Evolutionary conservation across 2,329 filamentous ascomycete genomes (phyloP).

Genomic region (Paraphaeosphaeria sporulosa): DNA sequence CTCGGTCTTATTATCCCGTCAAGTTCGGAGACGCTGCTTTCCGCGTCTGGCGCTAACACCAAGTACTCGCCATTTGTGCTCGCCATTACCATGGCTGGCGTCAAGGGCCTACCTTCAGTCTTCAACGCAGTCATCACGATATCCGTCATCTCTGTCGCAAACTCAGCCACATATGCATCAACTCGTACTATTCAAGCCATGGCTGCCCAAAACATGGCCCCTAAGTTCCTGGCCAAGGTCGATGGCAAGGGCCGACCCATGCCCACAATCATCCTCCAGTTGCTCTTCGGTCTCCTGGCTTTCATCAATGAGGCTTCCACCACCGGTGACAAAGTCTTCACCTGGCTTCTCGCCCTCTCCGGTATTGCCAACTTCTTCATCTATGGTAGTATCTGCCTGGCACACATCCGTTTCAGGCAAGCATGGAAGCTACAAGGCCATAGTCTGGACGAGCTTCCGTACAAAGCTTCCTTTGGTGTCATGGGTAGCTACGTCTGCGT

Average conservation of each 20-base stretch:
- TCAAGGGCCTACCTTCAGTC: slow-evolving; percentile 66
- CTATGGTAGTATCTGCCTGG: slow-evolving; percentile 82
- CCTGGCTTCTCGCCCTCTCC: slow-evolving; percentile 79
- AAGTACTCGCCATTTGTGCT: slow-evolving; percentile 70
- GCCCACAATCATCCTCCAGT: slow-evolving; percentile 73
- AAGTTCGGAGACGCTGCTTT: slow-evolving; percentile 39
- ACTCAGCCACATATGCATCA: slow-evolving; percentile 63
- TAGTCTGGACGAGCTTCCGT: slow-evolving; percentile 49
- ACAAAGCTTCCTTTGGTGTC: slow-evolving; percentile 46
- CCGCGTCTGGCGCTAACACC: slow-evolving; percentile 40
- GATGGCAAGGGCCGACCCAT: slow-evolving; percentile 82
- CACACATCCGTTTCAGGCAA: slow-evolving; percentile 85
- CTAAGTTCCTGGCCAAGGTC: slow-evolving; percentile 76
- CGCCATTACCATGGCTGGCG: slow-evolving; percentile 67
- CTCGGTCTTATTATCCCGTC: slow-evolving; percentile 51
- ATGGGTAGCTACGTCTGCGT: slow-evolving; percentile 46
- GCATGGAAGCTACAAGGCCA: slow-evolving; percentile 43
- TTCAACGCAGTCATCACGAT: slow-evolving; percentile 72
- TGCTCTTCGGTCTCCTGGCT: slow-evolving; percentile 73
- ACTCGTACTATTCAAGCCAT: slow-evolving; percentile 65
- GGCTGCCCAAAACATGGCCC: slow-evolving; percentile 66
- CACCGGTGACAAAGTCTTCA: slow-evolving; percentile 69
- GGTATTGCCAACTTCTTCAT: slow-evolving; percentile 77
- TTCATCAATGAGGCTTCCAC: slow-evolving; percentile 69
- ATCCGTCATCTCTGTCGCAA: slow-evolving; percentile 65